phyloP scores from a whole-genome alignment of 1,284 basidiomycete genomes.

The Baeospora myosura region DNA sequence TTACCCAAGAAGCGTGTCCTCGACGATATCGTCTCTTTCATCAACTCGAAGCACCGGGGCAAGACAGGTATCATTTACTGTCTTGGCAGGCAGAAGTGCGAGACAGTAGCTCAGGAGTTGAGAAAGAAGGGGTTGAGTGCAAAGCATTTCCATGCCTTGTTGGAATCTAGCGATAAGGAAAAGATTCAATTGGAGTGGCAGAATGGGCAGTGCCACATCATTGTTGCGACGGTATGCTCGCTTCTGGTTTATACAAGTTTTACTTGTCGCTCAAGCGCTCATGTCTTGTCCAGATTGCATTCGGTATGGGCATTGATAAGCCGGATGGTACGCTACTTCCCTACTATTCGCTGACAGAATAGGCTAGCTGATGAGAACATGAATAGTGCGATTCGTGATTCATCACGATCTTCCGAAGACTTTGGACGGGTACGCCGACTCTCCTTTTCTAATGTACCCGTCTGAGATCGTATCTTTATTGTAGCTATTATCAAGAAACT shows the following conservation, averaged over 20 bases:
- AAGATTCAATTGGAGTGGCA: constrained; percentile 73
- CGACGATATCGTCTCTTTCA: constrained; percentile 67
- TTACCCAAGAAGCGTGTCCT: constrained; percentile 38
- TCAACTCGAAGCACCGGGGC: constrained; percentile 49
- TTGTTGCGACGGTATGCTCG: constrained; percentile 77
- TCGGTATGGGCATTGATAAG: constrained; percentile 77
- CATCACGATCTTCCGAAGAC: constrained; percentile 40
- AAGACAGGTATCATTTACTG: constrained; percentile 89
- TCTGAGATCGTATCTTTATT: not conserved
- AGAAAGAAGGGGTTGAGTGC: constrained; percentile 55
- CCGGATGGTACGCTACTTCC: constrained; percentile 31
- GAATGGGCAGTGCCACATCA: constrained; percentile 64
- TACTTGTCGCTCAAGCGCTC: constrained; percentile 3
- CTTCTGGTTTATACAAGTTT: constrained; percentile 5
- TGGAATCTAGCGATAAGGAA: constrained; percentile 61
- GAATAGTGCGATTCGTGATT: constrained; percentile 41
- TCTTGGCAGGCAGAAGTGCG: constrained; percentile 65
- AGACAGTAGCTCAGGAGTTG: constrained; percentile 71
- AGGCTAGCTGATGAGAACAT: constrained; percentile 1
- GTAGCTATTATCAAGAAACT: constrained; percentile 47
- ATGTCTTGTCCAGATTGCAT: constrained; percentile 55
- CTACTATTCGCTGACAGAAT: not conserved
- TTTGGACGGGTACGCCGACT: constrained; percentile 28
- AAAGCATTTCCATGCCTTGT: constrained; percentile 82
- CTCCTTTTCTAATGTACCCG: not conserved